A percentile compares a stretch with the other conserved stretches of the same genome.
Evolutionary conservation across 2,329 filamentous ascomycete genomes (phyloP).

Genomic region (Claviceps citrina): DNA sequence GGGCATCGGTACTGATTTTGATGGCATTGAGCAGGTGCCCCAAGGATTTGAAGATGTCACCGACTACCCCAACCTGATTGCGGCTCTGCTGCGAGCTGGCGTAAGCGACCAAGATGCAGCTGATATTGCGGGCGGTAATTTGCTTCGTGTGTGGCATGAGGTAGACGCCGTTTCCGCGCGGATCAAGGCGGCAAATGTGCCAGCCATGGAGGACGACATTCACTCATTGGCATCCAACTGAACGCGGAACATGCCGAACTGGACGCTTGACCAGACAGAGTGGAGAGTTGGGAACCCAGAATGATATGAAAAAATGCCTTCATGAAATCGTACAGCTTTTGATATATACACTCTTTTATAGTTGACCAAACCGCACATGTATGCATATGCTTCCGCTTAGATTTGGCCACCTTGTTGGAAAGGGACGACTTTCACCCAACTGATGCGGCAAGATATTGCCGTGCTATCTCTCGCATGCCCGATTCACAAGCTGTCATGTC

Average conservation of each 20-base stretch:
- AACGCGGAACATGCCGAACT: background rate
- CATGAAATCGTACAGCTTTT: constrained; percentile 13
- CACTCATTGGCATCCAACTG: background rate
- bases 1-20: constrained; percentile 79
- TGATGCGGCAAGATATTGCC: too few relatives aligned
- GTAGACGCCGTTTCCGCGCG: constrained; percentile 56
- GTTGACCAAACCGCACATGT: background rate
- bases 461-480: too few relatives aligned
- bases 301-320: constrained; percentile 4
- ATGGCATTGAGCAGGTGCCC: constrained; percentile 55
- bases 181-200: constrained; percentile 44
- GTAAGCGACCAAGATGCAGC: constrained; percentile 58
- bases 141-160: constrained; percentile 70
- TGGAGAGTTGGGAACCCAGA: background rate
- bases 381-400: background rate
- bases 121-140: constrained; percentile 65
- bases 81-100: constrained; percentile 56
- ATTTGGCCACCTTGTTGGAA: too few relatives aligned
- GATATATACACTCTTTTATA: constrained; percentile 19
- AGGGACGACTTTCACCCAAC: background rate
- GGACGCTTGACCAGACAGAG: background rate
- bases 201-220: constrained; percentile 33
- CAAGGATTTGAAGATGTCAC: constrained; percentile 70
- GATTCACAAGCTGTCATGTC: background rate
- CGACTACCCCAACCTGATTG: constrained; percentile 65